phyloP scores from a whole-genome alignment of 139 green algal species.

The Desmodesmus armatus region DNA sequence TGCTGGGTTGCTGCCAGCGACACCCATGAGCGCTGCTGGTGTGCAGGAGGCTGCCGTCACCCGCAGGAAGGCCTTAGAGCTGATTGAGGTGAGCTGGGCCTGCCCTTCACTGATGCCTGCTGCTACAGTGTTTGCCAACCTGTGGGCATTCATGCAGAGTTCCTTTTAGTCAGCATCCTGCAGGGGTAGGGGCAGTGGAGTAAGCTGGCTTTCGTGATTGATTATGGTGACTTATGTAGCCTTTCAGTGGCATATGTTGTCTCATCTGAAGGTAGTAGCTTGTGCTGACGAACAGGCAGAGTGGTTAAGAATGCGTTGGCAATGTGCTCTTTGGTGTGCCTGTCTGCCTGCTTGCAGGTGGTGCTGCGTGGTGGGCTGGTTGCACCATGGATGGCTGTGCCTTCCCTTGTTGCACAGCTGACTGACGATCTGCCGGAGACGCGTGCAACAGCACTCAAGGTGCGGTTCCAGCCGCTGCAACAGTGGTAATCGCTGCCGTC shows the following conservation, averaged over 20 bases:
- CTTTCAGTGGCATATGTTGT: no score
- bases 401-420: constrained; percentile 68
- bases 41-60: constrained; percentile 47
- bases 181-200: no score
- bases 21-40: no score
- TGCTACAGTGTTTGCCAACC: neutral
- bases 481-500: no score
- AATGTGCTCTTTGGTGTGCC: no score
- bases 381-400: constrained; percentile 75
- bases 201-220: no score
- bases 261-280: neutral
- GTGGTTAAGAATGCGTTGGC: neutral
- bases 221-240: no score
- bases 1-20: no score
- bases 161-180: no score
- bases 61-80: constrained; percentile 67
- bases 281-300: neutral
- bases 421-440: constrained; percentile 66
- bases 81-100: constrained; percentile 70
- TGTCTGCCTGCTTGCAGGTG: constrained; percentile 28
- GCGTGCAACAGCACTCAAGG: constrained; percentile 35
- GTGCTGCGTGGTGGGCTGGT: constrained; percentile 79
- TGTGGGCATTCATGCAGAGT: no score
- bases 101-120: no score
- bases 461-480: constrained; percentile 2